Evolutionary conservation across 2,329 filamentous ascomycete species (phyloP), one percentile per base, ranked within the genome.

Genomic region (Metarhizium robertsii): DNA sequence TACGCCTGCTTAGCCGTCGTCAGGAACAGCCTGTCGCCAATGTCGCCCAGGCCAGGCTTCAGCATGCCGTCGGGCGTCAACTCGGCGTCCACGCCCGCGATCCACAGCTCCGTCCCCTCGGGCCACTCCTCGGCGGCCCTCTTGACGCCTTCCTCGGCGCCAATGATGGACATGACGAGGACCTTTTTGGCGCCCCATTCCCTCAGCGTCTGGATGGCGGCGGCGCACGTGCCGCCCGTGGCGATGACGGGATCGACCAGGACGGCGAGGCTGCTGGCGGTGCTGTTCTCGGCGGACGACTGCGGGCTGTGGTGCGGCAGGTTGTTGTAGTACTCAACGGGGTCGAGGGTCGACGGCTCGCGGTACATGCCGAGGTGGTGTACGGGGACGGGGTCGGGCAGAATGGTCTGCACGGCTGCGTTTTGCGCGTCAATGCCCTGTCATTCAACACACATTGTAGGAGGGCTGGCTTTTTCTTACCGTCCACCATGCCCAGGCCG

Each of bases 251-350:
- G 94, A 67, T 97, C 92, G 50, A 96, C 81, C 54, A 96, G 76
- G 66, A 96, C 88, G 57, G 91, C 91, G 13, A 96, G 77, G 57
- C 70, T 76, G 48, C 73, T 73, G 47, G 73, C 65, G 52, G 52
- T 67, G 38, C 71, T 67, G 30, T 48, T 30, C 25, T 42, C 59
- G 43, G 68, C 61, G 48, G 66, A 58, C 34, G 71, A 61, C 52
- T 67, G 55, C 63, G 76, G 66, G 43, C 77, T 68, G 73, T 90
- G 87, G 72, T 89, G 86, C 40, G 91, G 91, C 20, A 96, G 85
- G 72, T 96, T 96, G 78, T 96, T 96, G 81, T 96, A 96, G 80
- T 96, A 96, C 73, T 96, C 92, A 57, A 96, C 92, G 3, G 92
- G 90, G 65, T 90, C 84, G 55, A 96, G 85, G 48, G 89, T 92